Percentiles rank a stretch among this genome's conserved stretches.
These are phyloP conservation scores for Epichloe scottii DNA, from an alignment of 2,329 filamentous ascomycete genomes.

Conservation along the genomic window DNA sequence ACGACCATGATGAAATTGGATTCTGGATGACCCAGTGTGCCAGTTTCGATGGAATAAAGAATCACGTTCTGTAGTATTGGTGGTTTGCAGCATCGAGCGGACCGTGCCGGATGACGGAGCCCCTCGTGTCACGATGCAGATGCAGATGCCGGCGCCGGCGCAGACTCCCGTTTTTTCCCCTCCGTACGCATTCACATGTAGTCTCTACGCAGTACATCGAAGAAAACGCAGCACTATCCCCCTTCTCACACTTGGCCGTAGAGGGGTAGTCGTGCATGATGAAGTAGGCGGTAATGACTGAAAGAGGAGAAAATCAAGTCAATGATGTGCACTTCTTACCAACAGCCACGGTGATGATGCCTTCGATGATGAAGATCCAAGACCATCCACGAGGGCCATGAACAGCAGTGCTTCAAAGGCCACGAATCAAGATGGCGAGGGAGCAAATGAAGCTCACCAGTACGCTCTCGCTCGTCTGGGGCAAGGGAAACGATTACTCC, in stretches of 20 bases:
- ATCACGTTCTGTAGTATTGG: too few species aligned
- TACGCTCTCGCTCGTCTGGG: too few species aligned
- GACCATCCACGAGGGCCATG: slow-evolving; percentile 28
- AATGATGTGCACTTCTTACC: background rate
- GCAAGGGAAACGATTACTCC: too few species aligned
- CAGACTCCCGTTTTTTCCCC: too few species aligned
- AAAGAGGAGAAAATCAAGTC: background rate
- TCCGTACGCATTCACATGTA: too few species aligned
- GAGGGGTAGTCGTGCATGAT: slow-evolving; percentile 56
- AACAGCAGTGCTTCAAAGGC: slow-evolving; percentile 17
- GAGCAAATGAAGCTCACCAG: too few species aligned
- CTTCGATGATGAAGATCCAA: slow-evolving; percentile 52
- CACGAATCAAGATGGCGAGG: slow-evolving; percentile 15
- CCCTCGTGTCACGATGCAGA: background rate
- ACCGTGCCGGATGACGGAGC: background rate
- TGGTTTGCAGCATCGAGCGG: background rate
- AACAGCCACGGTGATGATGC: slow-evolving; percentile 41
- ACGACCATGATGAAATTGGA: too few species aligned
- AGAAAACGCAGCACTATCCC: background rate
- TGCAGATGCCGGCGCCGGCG: too few species aligned
- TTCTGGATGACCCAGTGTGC: too few species aligned
- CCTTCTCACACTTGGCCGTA: slow-evolving; percentile 32
- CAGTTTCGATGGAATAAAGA: too few species aligned
- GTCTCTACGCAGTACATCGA: background rate
- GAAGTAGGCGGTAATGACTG: slow-evolving; percentile 34